These are phyloP conservation scores for Aspergillus bertholletiae DNA, from an alignment of 495 filamentous ascomycete species.

Conservation along the genomic window DNA sequence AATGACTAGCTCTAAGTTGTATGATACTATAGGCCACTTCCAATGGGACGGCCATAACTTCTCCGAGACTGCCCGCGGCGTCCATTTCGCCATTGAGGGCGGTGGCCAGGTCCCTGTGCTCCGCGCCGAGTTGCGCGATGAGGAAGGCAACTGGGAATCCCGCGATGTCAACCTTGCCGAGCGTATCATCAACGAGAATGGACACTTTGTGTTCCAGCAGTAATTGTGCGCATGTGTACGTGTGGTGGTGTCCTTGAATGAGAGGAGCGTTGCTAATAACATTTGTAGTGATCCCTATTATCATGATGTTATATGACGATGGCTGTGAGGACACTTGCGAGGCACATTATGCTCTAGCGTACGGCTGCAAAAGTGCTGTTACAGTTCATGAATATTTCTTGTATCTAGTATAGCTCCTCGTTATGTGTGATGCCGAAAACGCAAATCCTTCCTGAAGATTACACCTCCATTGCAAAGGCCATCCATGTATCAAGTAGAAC, in stretches of 20 bases:
- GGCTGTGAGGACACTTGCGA: not conserved
- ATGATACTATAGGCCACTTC: constrained; percentile 38
- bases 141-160: too few relatives aligned
- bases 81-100: constrained; percentile 39
- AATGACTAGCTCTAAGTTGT: not conserved
- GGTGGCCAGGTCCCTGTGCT: constrained; percentile 35
- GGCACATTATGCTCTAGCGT: not conserved
- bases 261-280: not conserved
- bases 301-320: not conserved
- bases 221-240: too few relatives aligned
- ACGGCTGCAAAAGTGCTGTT: not conserved
- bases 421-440: too few relatives aligned
- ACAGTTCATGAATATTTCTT: too few relatives aligned
- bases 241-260: not conserved
- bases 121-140: constrained; percentile 33
- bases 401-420: too few relatives aligned
- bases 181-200: constrained; percentile 37
- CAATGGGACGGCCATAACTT: constrained; percentile 44
- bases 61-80: constrained; percentile 22
- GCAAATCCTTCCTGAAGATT: too few relatives aligned
- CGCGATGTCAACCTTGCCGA: constrained; percentile 37
- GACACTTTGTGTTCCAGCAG: constrained; percentile 24
- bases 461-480: too few relatives aligned
- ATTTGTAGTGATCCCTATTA: too few relatives aligned
- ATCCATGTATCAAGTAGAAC: too few relatives aligned